phyloP scores from a whole-genome alignment of 2,329 filamentous ascomycete species.

The Orbilia brochopaga region DNA sequence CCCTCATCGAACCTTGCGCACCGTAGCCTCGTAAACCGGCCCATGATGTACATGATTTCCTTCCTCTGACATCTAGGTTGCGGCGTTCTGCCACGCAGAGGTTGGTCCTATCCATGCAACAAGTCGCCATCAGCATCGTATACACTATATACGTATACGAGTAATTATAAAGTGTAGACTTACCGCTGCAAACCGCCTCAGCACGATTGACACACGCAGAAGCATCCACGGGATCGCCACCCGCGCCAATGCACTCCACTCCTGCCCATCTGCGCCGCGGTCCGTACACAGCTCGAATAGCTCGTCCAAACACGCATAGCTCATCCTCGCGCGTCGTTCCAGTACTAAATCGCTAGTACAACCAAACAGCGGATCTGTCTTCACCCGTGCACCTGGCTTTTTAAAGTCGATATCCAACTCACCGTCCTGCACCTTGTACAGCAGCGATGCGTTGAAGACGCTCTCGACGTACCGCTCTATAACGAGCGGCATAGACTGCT shows the following conservation, averaged over 20 bases:
- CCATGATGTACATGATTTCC: conserved; percentile 76
- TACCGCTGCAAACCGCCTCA: conserved; percentile 79
- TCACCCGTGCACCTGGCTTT: background rate
- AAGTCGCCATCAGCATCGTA: conserved; percentile 19
- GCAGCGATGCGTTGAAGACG: conserved; percentile 65
- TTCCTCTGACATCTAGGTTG: conserved; percentile 80
- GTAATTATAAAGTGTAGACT: conserved; percentile 7
- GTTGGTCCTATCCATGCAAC: conserved; percentile 71
- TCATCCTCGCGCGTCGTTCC: conserved; percentile 66
- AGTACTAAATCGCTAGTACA: conserved; percentile 53
- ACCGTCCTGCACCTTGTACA: conserved; percentile 53
- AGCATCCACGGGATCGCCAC: conserved; percentile 82
- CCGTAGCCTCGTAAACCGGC: conserved; percentile 64
- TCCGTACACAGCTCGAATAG: conserved; percentile 63
- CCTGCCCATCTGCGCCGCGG: conserved; percentile 38
- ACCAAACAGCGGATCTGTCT: conserved; percentile 38
- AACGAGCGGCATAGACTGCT: conserved; percentile 69
- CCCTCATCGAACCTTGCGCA: conserved; percentile 50
- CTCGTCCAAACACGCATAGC: conserved; percentile 80
- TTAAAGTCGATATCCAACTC: conserved; percentile 48
- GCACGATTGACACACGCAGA: conserved; percentile 75
- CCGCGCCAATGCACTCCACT: conserved; percentile 67
- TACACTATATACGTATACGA: background rate
- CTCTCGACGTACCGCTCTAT: conserved; percentile 74
- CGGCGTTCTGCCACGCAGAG: conserved; percentile 84